A percentile compares a stretch with the other conserved stretches of the same genome.
Evolutionary conservation across 2,329 filamentous ascomycete species (phyloP).

Genomic region (Apiospora sp.): DNA sequence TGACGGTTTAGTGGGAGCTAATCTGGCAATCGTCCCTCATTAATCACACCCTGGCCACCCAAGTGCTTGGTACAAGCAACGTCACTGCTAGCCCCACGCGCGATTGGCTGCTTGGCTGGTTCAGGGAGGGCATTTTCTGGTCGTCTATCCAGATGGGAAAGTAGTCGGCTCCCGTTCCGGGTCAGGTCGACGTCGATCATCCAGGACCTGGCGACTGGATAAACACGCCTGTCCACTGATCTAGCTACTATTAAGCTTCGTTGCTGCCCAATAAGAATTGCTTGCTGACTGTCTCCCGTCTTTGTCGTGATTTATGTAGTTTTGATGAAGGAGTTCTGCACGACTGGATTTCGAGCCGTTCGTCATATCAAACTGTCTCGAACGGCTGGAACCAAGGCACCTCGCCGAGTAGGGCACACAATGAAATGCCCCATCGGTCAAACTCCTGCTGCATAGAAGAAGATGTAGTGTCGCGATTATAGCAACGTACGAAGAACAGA

Average conservation of each 20-base stretch:
- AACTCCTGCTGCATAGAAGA: too few relatives aligned
- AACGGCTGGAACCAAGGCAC: background rate
- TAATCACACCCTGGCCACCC: background rate
- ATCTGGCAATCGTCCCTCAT: background rate
- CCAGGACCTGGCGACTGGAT: too few relatives aligned
- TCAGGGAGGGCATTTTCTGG: background rate
- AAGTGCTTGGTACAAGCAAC: slow-evolving; percentile 12
- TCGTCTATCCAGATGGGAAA: background rate
- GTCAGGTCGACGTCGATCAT: slow-evolving; percentile 2
- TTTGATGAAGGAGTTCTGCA: background rate
- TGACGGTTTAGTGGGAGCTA: background rate
- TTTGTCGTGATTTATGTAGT: background rate
- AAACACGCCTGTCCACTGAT: background rate
- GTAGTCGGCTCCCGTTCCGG: background rate
- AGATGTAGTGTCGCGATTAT: too few relatives aligned
- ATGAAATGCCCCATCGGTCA: background rate
- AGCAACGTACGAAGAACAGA: too few relatives aligned
- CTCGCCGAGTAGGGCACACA: background rate
- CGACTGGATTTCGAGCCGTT: background rate
- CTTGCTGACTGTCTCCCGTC: background rate
- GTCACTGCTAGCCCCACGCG: background rate
- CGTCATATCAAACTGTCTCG: background rate
- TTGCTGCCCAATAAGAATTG: background rate
- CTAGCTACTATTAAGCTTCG: background rate
- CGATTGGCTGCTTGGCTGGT: background rate